Percentiles rank a stretch among this genome's conserved stretches.
These are phyloP conservation scores for Botrytis squamosa DNA, from an alignment of 2,329 filamentous ascomycete species.

Conservation along the genomic window DNA sequence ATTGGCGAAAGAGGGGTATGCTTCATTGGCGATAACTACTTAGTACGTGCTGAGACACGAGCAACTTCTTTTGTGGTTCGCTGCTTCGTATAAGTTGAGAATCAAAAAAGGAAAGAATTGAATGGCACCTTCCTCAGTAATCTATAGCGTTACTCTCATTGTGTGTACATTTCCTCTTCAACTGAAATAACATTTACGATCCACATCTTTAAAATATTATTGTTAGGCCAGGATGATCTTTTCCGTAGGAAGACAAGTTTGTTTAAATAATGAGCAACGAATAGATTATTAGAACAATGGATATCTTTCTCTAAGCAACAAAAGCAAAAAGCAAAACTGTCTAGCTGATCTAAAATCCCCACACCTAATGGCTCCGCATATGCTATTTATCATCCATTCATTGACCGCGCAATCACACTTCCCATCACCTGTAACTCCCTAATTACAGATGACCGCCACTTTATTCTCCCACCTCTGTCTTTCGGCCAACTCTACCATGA, in stretches of 20 bases:
- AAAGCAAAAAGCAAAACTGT: neutral
- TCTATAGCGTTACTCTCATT: neutral
- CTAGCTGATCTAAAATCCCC: neutral
- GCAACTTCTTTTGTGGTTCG: neutral
- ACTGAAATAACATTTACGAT: neutral
- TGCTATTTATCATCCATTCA: neutral
- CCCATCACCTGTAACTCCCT: neutral
- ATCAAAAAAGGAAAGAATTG: neutral
- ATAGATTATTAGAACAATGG: constrained; percentile 6
- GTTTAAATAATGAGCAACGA: neutral
- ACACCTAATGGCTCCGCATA: neutral
- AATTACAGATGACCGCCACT: constrained; percentile 21
- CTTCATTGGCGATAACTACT: neutral
- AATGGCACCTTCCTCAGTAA: neutral
- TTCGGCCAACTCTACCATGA: constrained; percentile 42
- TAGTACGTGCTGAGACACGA: neutral
- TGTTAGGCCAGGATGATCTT: neutral
- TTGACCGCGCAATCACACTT: neutral
- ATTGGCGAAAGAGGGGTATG: neutral
- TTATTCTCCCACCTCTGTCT: neutral
- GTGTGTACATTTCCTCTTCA: neutral
- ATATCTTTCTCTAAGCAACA: constrained; percentile 11
- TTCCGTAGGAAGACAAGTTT: neutral
- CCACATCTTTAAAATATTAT: too few relatives aligned
- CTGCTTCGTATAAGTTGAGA: too few relatives aligned